Percentiles rank a stretch among this genome's conserved stretches.
Evolutionary conservation across 1,284 basidiomycete genomes (phyloP).

Genomic region (Sphaerobolus stellatus): DNA sequence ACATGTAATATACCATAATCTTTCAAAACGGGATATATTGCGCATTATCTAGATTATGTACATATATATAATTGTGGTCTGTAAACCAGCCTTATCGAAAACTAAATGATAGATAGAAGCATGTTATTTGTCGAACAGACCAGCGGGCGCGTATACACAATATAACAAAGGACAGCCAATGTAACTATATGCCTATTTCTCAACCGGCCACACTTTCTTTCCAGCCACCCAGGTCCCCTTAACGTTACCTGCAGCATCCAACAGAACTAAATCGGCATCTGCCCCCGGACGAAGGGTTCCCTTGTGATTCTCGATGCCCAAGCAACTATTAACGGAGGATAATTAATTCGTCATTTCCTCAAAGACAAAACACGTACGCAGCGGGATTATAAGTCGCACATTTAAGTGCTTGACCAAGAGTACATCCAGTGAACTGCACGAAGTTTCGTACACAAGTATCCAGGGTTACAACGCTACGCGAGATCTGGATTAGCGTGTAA

Average conservation of each 20-base stretch:
- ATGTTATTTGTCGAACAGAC: too few species aligned
- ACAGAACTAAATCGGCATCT: slow-evolving; percentile 80
- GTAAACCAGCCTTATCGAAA: too few species aligned
- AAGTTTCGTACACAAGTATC: slow-evolving; percentile 86
- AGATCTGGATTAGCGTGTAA: background rate
- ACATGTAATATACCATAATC: too few species aligned
- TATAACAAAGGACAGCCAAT: background rate
- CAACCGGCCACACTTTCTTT: slow-evolving; percentile 60
- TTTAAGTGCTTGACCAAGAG: slow-evolving; percentile 78
- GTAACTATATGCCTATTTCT: slow-evolving; percentile 15
- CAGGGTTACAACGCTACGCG: slow-evolving; percentile 68
- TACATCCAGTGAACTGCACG: slow-evolving; percentile 75
- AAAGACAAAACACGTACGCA: slow-evolving; percentile 41
- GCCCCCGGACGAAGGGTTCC: slow-evolving; percentile 77
- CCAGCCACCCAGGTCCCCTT: slow-evolving; percentile 82
- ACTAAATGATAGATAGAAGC: too few species aligned
- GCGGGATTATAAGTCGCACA: slow-evolving; percentile 86
- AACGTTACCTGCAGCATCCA: slow-evolving; percentile 65
- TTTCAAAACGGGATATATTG: too few species aligned
- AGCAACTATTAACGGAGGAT: slow-evolving; percentile 46
- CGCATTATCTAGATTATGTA: too few species aligned
- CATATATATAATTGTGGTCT: too few species aligned
- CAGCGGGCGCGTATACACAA: background rate
- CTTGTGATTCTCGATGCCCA: slow-evolving; percentile 76
- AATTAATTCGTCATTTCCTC: slow-evolving; percentile 5